Conservation (phyloP, 257 asterid species). For the Plantago major region DNA sequence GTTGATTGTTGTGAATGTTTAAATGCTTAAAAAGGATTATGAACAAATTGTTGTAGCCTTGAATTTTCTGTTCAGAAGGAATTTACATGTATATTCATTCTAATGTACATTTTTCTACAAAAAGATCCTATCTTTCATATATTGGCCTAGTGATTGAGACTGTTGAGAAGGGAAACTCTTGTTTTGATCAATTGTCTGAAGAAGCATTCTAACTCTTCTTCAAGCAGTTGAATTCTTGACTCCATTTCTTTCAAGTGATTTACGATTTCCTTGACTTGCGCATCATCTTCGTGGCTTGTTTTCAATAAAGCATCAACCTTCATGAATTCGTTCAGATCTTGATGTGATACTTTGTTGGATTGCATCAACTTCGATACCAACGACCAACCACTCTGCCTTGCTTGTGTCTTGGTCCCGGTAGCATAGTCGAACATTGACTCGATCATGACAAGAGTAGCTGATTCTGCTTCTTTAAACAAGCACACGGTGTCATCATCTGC, state of each 20-base stretch:
- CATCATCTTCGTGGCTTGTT: conserved; percentile 1
- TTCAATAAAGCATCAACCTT: conserved; percentile 5
- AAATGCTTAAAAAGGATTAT: background rate
- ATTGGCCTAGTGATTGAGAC: background rate
- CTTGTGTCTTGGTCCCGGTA: background rate
- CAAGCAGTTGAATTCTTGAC: conserved; percentile 3
- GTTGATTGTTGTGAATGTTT: background rate
- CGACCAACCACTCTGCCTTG: conserved; percentile 10
- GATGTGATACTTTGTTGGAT: conserved; percentile 6
- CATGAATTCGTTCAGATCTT: background rate
- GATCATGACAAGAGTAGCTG: conserved; percentile 1
- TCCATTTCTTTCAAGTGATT: conserved; percentile 9
- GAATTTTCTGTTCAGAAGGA: background rate
- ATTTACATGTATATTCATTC: conserved; percentile 4
- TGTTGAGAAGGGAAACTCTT: conserved; percentile 15
- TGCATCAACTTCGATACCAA: conserved; percentile 10
- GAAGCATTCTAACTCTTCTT: conserved; percentile 8
- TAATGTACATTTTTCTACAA: background rate
- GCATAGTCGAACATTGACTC: conserved; percentile 1
- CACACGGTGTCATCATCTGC: background rate
- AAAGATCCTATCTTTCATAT: background rate
- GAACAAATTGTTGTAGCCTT: background rate
- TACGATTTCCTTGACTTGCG: background rate
- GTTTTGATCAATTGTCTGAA: conserved; percentile 8
- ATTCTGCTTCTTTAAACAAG: conserved; percentile 3